Conservation (phyloP, 768 basidiomycete species). For the Suillus hirtellus region DNA sequence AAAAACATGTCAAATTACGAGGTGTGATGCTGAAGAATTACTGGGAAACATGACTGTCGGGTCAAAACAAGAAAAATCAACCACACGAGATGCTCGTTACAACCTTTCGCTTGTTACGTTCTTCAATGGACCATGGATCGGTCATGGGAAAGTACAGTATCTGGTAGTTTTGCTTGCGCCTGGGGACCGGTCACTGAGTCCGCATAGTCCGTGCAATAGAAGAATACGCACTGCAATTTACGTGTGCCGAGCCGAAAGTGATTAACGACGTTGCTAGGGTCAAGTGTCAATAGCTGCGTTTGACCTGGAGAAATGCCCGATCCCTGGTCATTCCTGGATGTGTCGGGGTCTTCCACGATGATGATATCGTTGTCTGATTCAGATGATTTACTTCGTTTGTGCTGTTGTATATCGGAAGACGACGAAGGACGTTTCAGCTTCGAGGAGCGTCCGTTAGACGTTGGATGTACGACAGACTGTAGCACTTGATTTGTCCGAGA, state of each 20-base stretch:
- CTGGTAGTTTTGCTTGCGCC: constrained; percentile 63
- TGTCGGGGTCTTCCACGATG: constrained; percentile 22
- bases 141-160: constrained; percentile 81
- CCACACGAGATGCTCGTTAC: constrained; percentile 50
- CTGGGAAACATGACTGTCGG: not conserved
- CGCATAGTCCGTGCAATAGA: not conserved
- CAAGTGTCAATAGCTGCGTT: constrained; percentile 17
- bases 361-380: constrained; percentile 31
- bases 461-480: constrained; percentile 13
- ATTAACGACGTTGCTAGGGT: constrained; percentile 40
- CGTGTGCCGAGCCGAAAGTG: constrained; percentile 49
- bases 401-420: constrained; percentile 30
- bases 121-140: constrained; percentile 53
- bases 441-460: constrained; percentile 5
- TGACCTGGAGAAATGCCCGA: constrained; percentile 2
- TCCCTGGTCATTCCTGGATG: constrained; percentile 10
- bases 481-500: constrained; percentile 18
- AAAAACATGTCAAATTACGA: constrained; percentile 3
- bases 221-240: constrained; percentile 43
- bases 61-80: constrained; percentile 13
- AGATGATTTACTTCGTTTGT: constrained; percentile 19
- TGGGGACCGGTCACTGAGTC: constrained; percentile 10
- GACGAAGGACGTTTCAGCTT: constrained; percentile 26
- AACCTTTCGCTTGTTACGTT: constrained; percentile 50
- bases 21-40: not conserved